Conservation (phyloP, 2,329 filamentous ascomycete species). For the Coccinonectria pachysandricola region DNA sequence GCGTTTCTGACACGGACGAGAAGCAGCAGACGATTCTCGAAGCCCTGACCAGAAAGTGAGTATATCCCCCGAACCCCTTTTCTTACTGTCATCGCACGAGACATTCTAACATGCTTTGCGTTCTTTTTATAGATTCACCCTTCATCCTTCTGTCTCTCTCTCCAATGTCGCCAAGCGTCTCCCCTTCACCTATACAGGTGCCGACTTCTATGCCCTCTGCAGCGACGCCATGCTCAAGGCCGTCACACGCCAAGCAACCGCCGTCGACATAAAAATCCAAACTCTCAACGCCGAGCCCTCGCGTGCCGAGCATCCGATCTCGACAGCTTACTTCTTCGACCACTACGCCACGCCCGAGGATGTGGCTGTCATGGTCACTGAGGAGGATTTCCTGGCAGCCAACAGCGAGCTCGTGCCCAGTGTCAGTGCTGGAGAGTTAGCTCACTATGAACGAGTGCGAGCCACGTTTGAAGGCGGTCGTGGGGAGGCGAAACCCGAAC, state of each 20-base stretch:
- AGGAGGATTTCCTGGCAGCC: slow-evolving; percentile 77
- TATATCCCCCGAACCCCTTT: slow-evolving; percentile 20
- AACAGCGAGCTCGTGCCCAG: slow-evolving; percentile 81
- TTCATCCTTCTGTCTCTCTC: slow-evolving; percentile 71
- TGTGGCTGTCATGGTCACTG: slow-evolving; percentile 75
- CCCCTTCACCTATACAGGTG: slow-evolving; percentile 94
- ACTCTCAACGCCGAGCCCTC: slow-evolving; percentile 46
- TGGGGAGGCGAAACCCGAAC: slow-evolving; percentile 29
- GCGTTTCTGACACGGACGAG: slow-evolving; percentile 90
- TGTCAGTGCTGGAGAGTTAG: slow-evolving; percentile 83
- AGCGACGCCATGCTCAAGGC: slow-evolving; percentile 99
- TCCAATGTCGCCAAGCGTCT: slow-evolving; percentile 61
- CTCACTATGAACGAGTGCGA: slow-evolving; percentile 81
- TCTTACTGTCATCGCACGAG: not conserved
- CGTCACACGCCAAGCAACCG: slow-evolving; percentile 77
- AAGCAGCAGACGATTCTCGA: slow-evolving; percentile 94
- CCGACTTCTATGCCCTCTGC: slow-evolving; percentile 93
- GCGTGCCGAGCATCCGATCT: slow-evolving; percentile 44
- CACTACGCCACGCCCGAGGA: slow-evolving; percentile 77
- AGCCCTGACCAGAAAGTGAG: slow-evolving; percentile 85
- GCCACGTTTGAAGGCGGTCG: slow-evolving; percentile 63
- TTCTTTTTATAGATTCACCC: slow-evolving; percentile 57
- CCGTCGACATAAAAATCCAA: slow-evolving; percentile 75
- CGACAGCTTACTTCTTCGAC: slow-evolving; percentile 92
- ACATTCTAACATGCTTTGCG: slow-evolving; percentile 7